Conservation (phyloP, 345 rosid genomes). For the Eucalyptus erythrocorys region DNA sequence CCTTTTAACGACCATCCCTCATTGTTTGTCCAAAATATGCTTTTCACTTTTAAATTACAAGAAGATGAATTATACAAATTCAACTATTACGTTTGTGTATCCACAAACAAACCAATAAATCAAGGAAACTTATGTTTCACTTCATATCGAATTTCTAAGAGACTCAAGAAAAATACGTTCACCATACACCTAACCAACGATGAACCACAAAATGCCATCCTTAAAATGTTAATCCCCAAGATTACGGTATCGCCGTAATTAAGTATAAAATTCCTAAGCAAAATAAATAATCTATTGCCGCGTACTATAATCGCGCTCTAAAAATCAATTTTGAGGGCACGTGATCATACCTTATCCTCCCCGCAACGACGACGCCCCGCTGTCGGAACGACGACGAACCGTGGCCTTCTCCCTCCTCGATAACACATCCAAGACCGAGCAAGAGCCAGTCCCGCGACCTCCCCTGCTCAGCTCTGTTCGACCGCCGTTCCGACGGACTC, state of each 20-base stretch:
- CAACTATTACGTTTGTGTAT: not conserved
- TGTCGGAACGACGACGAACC: rapidly evolving
- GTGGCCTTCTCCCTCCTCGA: not conserved
- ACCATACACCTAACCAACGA: rapidly evolving
- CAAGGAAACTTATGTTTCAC: rapidly evolving
- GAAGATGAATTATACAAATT: not conserved
- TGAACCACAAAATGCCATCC: not conserved
- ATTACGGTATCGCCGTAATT: rapidly evolving
- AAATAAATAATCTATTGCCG: not conserved
- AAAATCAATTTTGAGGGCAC: not conserved
- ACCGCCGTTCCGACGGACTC: not conserved
- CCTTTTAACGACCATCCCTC: not conserved
- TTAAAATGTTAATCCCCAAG: not conserved
- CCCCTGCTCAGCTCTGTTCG: not conserved
- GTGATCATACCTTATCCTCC: not conserved
- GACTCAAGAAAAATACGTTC: rapidly evolving
- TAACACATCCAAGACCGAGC: not conserved
- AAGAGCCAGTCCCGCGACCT: not conserved
- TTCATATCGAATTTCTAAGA: not conserved
- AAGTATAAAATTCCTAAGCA: not conserved
- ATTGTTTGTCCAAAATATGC: not conserved
- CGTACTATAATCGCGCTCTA: not conserved
- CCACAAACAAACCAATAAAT: not conserved
- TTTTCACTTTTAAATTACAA: not conserved
- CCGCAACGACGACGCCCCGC: not conserved